phyloP scores from a whole-genome alignment of 78 protist species.

The Dictyostelium purpureum region DNA sequence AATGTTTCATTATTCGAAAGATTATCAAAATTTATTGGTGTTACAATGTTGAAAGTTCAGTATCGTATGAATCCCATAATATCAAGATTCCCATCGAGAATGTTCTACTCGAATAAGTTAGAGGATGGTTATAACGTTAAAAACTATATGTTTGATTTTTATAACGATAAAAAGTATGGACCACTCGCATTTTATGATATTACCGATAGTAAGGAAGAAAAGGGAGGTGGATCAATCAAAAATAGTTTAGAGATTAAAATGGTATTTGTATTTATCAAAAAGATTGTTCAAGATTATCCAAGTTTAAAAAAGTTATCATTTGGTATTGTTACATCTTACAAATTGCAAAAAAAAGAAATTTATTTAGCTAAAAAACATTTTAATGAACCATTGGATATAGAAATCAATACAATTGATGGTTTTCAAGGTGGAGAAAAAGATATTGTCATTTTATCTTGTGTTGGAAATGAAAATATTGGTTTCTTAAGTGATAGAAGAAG shows the following conservation, averaged over 20 bases:
- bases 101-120: conserved; percentile 82
- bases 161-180: background rate
- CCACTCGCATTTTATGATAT: conserved; percentile 38
- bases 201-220: background rate
- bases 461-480: conserved; percentile 79
- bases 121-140: conserved; percentile 33
- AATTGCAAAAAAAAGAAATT: conserved; percentile 56
- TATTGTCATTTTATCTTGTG: conserved; percentile 87
- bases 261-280: background rate
- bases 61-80: conserved; percentile 93
- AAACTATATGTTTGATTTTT: background rate
- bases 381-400: conserved; percentile 8
- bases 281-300: conserved; percentile 15
- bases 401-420: conserved; percentile 84
- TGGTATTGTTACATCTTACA: conserved; percentile 90
- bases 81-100: conserved; percentile 64
- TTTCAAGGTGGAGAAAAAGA: conserved; percentile 92
- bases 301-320: conserved; percentile 14
- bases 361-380: background rate
- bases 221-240: background rate
- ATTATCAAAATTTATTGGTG: background rate
- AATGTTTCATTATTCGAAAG: conserved; percentile 56
- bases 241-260: background rate
- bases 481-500: conserved; percentile 92
- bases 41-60: conserved; percentile 75